Conservation (phyloP, 176 grass and related monocot genomes). For the Triticum monococcum region DNA sequence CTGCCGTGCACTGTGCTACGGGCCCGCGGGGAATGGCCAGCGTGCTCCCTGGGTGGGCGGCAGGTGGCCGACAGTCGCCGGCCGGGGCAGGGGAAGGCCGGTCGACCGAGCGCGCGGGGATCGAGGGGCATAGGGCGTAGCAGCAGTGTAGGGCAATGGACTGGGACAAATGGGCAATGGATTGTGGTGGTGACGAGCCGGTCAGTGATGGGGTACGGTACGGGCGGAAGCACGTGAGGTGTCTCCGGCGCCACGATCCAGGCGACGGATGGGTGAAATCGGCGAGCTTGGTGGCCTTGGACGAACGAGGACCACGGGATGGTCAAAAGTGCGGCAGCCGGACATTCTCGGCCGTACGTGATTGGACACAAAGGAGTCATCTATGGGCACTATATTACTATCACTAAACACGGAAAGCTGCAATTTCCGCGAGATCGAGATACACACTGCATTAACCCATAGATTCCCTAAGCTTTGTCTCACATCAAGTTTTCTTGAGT, state of each 20-base stretch:
- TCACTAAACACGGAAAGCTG: neutral
- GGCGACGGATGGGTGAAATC: neutral
- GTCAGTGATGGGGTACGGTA: neutral
- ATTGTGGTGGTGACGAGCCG: neutral
- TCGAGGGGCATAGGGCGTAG: slow-evolving; percentile 1
- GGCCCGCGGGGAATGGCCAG: slow-evolving; percentile 11
- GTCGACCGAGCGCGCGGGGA: slow-evolving; percentile 2
- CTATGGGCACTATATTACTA: neutral
- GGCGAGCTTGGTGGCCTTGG: neutral
- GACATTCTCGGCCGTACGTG: neutral
- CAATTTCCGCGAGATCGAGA: neutral
- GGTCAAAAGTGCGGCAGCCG: neutral
- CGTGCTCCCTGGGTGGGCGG: slow-evolving; percentile 40
- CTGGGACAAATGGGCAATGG: neutral
- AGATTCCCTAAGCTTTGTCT: too few relatives aligned
- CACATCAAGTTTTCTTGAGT: too few relatives aligned
- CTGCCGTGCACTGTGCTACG: slow-evolving; percentile 27
- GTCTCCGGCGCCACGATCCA: slow-evolving; percentile 5
- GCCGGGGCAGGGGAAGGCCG: neutral
- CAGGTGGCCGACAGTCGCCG: slow-evolving; percentile 50
- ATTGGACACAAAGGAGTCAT: neutral
- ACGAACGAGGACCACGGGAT: neutral
- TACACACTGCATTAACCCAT: neutral
- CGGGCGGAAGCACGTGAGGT: slow-evolving; percentile 24
- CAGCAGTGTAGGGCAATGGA: neutral